Percentiles rank a stretch among this genome's conserved stretches.
Evolutionary conservation across 768 basidiomycete genomes (phyloP).

Genomic region (Galerina sulciceps): DNA sequence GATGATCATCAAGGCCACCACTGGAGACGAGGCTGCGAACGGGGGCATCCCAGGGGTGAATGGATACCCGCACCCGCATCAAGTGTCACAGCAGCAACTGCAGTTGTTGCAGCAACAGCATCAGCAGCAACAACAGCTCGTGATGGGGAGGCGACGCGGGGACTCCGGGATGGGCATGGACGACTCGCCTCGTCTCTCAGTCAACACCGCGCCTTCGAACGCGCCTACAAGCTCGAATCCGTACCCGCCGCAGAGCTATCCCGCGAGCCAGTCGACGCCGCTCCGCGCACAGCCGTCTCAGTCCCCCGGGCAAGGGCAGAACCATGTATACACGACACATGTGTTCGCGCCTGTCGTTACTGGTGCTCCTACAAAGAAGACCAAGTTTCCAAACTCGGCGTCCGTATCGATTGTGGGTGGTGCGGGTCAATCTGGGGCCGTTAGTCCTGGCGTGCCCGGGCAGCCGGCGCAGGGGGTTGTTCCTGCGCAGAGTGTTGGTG

Average conservation of each 20-base stretch:
- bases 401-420: constrained; percentile 15
- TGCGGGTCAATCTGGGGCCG: background rate
- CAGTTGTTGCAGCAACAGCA: constrained; percentile 14
- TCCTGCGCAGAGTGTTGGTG: background rate
- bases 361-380: constrained; percentile 73
- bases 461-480: no score
- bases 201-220: background rate
- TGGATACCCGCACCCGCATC: constrained; percentile 12
- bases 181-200: background rate
- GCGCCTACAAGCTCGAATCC: constrained; percentile 13
- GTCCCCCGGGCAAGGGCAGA: constrained; percentile 22
- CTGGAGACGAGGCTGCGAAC: constrained; percentile 27
- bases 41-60: background rate
- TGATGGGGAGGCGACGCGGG: background rate
- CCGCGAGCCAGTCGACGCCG: background rate
- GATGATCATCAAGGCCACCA: constrained; percentile 45
- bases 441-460: no score
- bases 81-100: constrained; percentile 12
- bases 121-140: constrained; percentile 13
- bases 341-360: constrained; percentile 77
- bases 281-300: background rate
- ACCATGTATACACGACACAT: constrained; percentile 61
- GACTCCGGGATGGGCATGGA: no score
- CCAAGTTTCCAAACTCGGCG: constrained; percentile 43
- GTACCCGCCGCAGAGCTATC: constrained; percentile 6